A percentile compares a stretch with the other conserved stretches of the same genome.
Conservation (phyloP, 306 rosid species). For the Castanea sativa region DNA sequence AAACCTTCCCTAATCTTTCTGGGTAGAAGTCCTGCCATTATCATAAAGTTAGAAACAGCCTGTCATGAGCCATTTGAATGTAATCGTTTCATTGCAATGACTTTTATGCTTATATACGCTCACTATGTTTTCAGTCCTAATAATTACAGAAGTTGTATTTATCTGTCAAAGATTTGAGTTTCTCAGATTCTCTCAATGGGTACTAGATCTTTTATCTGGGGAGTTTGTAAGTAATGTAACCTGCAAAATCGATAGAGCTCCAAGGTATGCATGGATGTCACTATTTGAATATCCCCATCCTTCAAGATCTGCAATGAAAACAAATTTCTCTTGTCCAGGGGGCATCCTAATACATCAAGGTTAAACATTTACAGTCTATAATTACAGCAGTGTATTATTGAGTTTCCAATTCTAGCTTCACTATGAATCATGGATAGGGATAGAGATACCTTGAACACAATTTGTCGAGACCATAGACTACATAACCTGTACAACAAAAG, state of each 20-base stretch:
- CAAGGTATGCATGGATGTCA: slow-evolving; percentile 50
- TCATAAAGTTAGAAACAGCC: not conserved
- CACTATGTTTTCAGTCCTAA: not conserved
- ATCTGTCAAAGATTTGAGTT: not conserved
- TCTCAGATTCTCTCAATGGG: not conserved
- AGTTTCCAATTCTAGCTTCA: not conserved
- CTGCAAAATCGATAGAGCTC: slow-evolving; percentile 55
- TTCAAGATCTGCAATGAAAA: slow-evolving; percentile 45
- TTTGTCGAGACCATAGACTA: slow-evolving; percentile 45
- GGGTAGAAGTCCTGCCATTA: slow-evolving; percentile 52
- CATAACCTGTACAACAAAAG: slow-evolving; percentile 38
- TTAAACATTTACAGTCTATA: not conserved
- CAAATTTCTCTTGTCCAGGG: slow-evolving; percentile 54
- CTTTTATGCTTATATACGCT: not conserved
- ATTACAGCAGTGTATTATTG: not conserved
- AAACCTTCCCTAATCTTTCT: slow-evolving; percentile 58
- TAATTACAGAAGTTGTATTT: not conserved
- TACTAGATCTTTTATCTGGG: not conserved
- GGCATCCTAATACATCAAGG: slow-evolving; percentile 47
- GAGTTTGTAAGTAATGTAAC: slow-evolving; percentile 16
- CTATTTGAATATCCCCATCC: slow-evolving; percentile 72
- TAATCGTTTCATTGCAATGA: not conserved
- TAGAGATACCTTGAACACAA: slow-evolving; percentile 45
- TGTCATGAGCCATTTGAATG: not conserved
- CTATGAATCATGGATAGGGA: not conserved